Conservation (phyloP, 2,329 filamentous ascomycete species). For the Calonectria hawksworthii region DNA sequence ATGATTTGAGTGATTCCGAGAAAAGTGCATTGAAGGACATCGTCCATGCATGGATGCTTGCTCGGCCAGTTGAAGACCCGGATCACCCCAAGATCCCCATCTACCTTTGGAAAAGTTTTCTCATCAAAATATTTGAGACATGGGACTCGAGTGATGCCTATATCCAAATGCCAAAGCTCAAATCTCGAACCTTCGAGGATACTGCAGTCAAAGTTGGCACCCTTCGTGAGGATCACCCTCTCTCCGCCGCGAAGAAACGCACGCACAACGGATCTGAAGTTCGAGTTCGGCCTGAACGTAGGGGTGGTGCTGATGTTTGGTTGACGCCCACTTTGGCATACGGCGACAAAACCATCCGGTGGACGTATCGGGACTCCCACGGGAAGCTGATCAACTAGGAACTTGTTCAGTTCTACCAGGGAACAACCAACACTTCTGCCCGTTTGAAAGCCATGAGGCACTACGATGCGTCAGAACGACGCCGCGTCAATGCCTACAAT, state of each 20-base stretch:
- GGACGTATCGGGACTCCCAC: background rate
- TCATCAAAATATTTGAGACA: background rate
- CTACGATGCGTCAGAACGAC: background rate
- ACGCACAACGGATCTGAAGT: background rate
- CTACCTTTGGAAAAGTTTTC: background rate
- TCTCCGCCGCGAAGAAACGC: background rate
- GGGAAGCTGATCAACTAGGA: background rate
- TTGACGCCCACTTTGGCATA: too few species aligned
- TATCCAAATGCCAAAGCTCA: background rate
- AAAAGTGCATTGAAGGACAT: background rate
- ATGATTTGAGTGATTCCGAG: background rate
- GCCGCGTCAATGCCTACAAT: background rate
- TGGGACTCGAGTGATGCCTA: background rate
- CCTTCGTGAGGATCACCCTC: background rate
- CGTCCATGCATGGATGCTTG: background rate
- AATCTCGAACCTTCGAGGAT: background rate
- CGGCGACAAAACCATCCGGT: background rate
- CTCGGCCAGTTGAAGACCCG: background rate
- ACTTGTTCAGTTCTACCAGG: background rate
- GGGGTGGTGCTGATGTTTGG: too few species aligned
- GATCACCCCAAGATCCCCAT: background rate
- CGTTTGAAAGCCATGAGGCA: background rate
- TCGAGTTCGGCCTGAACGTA: background rate
- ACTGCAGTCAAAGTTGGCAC: background rate
- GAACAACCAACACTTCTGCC: background rate